Conservation (phyloP, 345 rosid genomes). For the Bruguiera parviflora region DNA sequence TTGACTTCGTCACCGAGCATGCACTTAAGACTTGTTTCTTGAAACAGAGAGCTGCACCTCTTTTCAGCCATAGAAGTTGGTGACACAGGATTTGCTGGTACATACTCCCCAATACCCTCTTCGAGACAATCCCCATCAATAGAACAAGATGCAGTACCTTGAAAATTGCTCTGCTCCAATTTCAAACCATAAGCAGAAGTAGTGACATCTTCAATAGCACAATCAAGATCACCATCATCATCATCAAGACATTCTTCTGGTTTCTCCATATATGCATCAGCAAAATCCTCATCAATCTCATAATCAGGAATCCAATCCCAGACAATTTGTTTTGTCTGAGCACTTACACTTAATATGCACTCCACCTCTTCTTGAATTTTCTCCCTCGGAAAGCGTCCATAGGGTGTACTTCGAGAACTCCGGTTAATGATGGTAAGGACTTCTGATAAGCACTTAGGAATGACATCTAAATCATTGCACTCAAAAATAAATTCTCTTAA, state of each 20-base stretch:
- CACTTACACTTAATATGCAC: slow-evolving; percentile 66
- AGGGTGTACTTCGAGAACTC: slow-evolving; percentile 28
- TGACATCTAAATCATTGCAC: slow-evolving; percentile 54
- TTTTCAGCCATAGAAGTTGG: slow-evolving; percentile 8
- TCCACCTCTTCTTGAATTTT: slow-evolving; percentile 64
- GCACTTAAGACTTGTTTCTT: slow-evolving; percentile 20
- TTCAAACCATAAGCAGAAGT: slow-evolving; percentile 14
- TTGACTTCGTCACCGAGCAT: slow-evolving; percentile 14
- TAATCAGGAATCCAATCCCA: slow-evolving; percentile 56
- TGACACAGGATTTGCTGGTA: slow-evolving; percentile 17
- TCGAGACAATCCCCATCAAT: slow-evolving; percentile 30
- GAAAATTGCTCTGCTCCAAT: slow-evolving; percentile 14
- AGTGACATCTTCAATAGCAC: slow-evolving; percentile 5
- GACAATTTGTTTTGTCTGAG: slow-evolving; percentile 56
- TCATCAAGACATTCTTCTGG: slow-evolving; percentile 48
- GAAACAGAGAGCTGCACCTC: slow-evolving; percentile 6
- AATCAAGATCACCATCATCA: slow-evolving; percentile 16
- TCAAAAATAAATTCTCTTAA: slow-evolving; percentile 68
- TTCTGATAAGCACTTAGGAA: slow-evolving; percentile 58
- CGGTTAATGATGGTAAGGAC: slow-evolving; percentile 60
- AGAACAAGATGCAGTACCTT: slow-evolving; percentile 24
- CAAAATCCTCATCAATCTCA: slow-evolving; percentile 54
- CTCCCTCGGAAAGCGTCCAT: slow-evolving; percentile 33
- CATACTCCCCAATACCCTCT: slow-evolving; percentile 61
- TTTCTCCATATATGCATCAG: slow-evolving; percentile 75